phyloP scores from a whole-genome alignment of 1,284 basidiomycete genomes.

The Stygiomarasmius scandens region DNA sequence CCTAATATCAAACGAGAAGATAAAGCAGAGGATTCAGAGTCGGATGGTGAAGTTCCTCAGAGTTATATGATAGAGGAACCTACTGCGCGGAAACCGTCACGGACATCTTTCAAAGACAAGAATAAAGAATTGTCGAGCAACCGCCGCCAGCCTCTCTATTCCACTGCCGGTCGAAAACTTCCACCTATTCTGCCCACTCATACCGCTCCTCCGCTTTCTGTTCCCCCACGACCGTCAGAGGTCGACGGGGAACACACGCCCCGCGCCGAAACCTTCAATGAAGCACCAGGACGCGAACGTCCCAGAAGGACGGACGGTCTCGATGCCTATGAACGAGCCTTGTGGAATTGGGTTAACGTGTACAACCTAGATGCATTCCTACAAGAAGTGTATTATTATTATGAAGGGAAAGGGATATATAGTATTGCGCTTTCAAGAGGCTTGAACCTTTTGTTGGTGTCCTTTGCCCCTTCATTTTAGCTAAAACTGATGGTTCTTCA shows the following conservation, averaged over 20 bases:
- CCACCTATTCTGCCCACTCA: conserved; percentile 43
- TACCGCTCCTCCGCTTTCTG: conserved; percentile 39
- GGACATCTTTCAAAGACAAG: conserved; percentile 31
- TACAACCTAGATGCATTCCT: conserved; percentile 95
- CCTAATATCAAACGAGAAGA: conserved; percentile 69
- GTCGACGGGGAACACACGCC: conserved; percentile 37
- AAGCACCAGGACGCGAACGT: conserved; percentile 1
- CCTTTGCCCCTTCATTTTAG: conserved; percentile 13
- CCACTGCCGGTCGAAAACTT: conserved; percentile 41
- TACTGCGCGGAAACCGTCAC: conserved; percentile 38
- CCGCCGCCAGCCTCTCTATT: conserved; percentile 43
- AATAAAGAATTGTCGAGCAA: conserved; percentile 32
- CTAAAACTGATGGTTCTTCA: conserved; percentile 34
- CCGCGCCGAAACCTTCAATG: conserved; percentile 17
- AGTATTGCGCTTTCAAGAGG: conserved; percentile 89
- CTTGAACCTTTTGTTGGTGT: conserved; percentile 87
- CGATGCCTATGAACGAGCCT: conserved; percentile 84
- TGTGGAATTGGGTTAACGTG: conserved; percentile 99
- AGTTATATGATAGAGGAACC: conserved; percentile 85
- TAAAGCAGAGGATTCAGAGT: conserved; percentile 56
- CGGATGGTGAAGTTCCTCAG: conserved; percentile 79
- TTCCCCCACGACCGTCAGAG: conserved; percentile 72
- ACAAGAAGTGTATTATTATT: conserved; percentile 95
- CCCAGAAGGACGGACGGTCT: conserved; percentile 66
- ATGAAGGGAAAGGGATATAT: conserved; percentile 94